Percentiles rank a stretch among this genome's conserved stretches.
Conservation (phyloP, 2,329 filamentous ascomycete species). For the Phoma sp. region DNA sequence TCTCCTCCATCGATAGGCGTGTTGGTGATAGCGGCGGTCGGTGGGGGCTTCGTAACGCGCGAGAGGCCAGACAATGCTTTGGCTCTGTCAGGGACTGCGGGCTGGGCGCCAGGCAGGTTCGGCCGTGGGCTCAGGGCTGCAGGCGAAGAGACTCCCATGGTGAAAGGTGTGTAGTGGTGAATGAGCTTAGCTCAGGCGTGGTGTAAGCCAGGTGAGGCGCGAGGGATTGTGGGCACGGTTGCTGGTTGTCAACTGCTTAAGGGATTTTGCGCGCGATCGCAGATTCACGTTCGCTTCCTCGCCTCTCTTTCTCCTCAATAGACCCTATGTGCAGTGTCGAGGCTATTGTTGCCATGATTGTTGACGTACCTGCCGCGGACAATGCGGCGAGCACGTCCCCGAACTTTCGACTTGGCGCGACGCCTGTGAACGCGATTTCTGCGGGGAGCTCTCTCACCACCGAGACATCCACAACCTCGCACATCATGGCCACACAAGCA, state of each 20-base stretch:
- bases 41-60: constrained; percentile 25
- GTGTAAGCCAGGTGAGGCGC: constrained; percentile 8
- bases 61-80: constrained; percentile 44
- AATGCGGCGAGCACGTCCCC: constrained; percentile 29
- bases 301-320: constrained; percentile 4
- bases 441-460: constrained; percentile 34
- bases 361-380: constrained; percentile 7
- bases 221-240: not conserved
- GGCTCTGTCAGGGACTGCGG: constrained; percentile 28
- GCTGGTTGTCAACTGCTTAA: not conserved
- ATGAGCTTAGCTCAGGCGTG: not conserved
- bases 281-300: not conserved
- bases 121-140: constrained; percentile 37
- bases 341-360: constrained; percentile 2
- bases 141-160: constrained; percentile 34
- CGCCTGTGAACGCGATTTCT: constrained; percentile 26
- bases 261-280: not conserved
- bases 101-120: constrained; percentile 27
- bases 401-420: constrained; percentile 24
- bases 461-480: constrained; percentile 8
- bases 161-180: constrained; percentile 10
- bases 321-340: not conserved
- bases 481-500: constrained; percentile 33
- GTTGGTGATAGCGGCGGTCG: constrained; percentile 20
- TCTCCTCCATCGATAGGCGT: constrained; percentile 28